Evolutionary conservation across 306 rosid species (phyloP).

Genomic region (Fragaria vesca): DNA sequence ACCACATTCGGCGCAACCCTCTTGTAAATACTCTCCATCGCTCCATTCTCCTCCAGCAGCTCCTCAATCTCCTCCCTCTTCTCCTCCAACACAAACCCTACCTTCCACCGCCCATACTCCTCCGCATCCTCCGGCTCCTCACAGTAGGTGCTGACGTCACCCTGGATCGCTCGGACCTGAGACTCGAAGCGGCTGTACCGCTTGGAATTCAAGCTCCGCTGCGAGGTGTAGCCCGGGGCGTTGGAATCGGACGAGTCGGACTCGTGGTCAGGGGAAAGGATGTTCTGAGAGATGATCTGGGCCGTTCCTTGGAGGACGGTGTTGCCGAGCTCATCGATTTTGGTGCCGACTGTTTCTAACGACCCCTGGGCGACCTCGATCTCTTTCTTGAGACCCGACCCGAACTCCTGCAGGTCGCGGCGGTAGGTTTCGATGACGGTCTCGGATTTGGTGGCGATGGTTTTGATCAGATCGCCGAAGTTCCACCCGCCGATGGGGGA

Average conservation of each 20-base stretch:
- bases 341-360: constrained; percentile 61
- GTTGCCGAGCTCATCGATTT: constrained; percentile 68
- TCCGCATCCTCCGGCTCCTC: constrained; percentile 70
- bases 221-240: constrained; percentile 22
- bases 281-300: constrained; percentile 71
- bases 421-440: constrained; percentile 86
- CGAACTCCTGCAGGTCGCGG: constrained; percentile 79
- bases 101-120: constrained; percentile 58
- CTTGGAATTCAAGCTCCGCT: constrained; percentile 43
- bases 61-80: constrained; percentile 55
- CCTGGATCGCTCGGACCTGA: constrained; percentile 60
- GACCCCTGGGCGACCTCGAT: constrained; percentile 90
- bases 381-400: constrained; percentile 71
- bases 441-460: constrained; percentile 64
- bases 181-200: constrained; percentile 70
- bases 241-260: constrained; percentile 56
- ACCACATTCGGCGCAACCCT: constrained; percentile 53
- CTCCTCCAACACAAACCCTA: constrained; percentile 47
- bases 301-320: constrained; percentile 77
- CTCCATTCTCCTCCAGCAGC: constrained; percentile 54
- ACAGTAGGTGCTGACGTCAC: constrained; percentile 57
- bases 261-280: constrained; percentile 53
- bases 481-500: constrained; percentile 44
- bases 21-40: constrained; percentile 45
- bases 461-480: constrained; percentile 71